Percentiles rank a stretch among this genome's conserved stretches.
Evolutionary conservation across 441 rosid species (phyloP).

Genomic region (Flueggea neowawraea): DNA sequence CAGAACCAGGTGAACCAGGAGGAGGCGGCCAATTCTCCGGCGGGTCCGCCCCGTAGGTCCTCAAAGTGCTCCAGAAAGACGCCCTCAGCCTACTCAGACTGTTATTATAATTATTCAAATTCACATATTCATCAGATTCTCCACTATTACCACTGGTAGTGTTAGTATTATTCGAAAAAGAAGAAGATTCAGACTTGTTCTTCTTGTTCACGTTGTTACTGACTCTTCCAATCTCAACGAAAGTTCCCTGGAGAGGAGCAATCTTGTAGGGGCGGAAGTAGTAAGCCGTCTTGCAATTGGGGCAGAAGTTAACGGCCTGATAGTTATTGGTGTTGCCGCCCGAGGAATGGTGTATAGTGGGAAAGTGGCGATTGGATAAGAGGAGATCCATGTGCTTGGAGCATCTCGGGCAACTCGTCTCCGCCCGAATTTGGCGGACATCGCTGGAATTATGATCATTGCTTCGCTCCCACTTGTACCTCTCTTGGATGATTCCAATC

Average conservation of each 20-base stretch:
- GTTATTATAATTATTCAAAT: constrained; percentile 3
- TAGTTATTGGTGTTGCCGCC: constrained; percentile 18
- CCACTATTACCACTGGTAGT: background rate
- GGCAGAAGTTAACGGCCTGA: constrained; percentile 82
- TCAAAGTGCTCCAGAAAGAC: constrained; percentile 71
- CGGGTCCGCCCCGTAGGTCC: constrained; percentile 65
- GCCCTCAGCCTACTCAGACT: constrained; percentile 36
- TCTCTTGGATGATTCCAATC: constrained; percentile 47
- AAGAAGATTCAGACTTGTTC: constrained; percentile 8
- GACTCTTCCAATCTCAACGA: constrained; percentile 71
- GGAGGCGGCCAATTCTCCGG: constrained; percentile 56
- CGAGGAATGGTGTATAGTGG: constrained; percentile 11
- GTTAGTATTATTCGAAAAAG: background rate
- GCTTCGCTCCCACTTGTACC: constrained; percentile 58
- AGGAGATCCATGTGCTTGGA: constrained; percentile 80
- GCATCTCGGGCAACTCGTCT: constrained; percentile 88
- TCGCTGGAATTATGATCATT: constrained; percentile 17
- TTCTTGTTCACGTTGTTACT: constrained; percentile 14
- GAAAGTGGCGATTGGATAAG: constrained; percentile 59
- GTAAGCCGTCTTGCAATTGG: constrained; percentile 85
- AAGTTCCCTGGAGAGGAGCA: constrained; percentile 84
- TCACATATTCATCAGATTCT: background rate
- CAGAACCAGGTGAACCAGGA: constrained; percentile 24
- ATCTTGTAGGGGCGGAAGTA: constrained; percentile 61
- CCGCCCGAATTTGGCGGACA: constrained; percentile 72